Evolutionary conservation across 1,139 yeast species (phyloP), one percentile per base, ranked within the genome.

Genomic region (Blastobotrys apis): DNA sequence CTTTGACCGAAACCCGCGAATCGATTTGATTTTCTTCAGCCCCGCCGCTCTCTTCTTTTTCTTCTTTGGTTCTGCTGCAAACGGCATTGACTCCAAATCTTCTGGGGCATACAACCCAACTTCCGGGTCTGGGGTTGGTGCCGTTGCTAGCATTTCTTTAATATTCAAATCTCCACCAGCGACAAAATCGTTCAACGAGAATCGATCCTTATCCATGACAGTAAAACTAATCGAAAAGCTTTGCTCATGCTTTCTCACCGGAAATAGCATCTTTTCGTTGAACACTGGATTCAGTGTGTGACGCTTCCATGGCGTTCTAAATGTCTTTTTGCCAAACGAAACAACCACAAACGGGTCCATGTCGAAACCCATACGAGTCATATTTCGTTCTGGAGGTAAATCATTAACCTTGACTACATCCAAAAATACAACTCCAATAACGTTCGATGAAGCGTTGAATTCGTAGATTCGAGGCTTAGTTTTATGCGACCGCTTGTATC

Each of bases 281-380:
- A 80, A 92, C 0, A 81, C 74, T 0, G 98, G 98, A 47, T 82
- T 83, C 43, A 87, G 65, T 1, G 86, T 83, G 59, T 90, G 97
- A 23, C 87, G 77, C 55, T 81, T 77, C 80, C 88, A 84, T 20
- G 92, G 82, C 0, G 97, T 88, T 53, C 95, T 76, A 62, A 80
- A 90, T 0, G 94, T 87, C 52, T 84, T 83, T 58, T 85, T 83
- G 10, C 97, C 97, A 63, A 90, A 87, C 0, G 96, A 81, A 0
- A 86, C 81, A 15, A 90, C 92, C 4, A 90, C 94, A 66, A 90
- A 92, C 0, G 98, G 97, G 59, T 92, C 98, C 94, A 92, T 86
- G 62, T 88, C 96, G 58, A 83, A 92, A 0, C 92, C 81, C 17
- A 88, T 78, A 17, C 90, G 71, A 1, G 82, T 67, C 49, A 67